Base-by-base conservation (phyloP, 306 rosid genomes). In the Begonia peltatifolia region DNA sequence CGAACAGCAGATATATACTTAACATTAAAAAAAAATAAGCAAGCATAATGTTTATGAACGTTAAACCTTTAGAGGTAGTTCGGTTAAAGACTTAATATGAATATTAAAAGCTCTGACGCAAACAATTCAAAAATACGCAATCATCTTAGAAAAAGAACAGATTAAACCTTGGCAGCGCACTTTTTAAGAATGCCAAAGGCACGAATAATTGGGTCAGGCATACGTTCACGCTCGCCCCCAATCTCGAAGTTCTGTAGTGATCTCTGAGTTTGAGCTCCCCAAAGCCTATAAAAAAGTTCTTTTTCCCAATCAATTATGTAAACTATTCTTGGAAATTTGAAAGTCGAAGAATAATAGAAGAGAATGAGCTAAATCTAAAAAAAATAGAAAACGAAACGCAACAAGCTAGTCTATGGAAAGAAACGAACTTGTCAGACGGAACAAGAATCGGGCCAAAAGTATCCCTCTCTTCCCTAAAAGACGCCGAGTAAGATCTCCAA, bases 221-320 rank as follows among this genome's bases (percentile, higher is more conserved):
- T 92, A 54, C 94, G 88, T 69, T 92, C 99, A 0, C 99, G 93
- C 35, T 76, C 79, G 49, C 99, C 99, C 16, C 99, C 99, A 53
- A 92, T 92, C 36, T 92, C 99, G 53, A 92, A 92, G 66, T 86
- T 92, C 66, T 79, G 99, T 73, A 92, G 58, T 53, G 94, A 92
- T 65, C 99, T 69, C 54, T 92, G 99, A 54, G 96, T 92, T 55
- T 92, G 99, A 35, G 99, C 96, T 10, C 99, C 99, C 99, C 99
- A 92, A 59, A 86, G 62, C 68, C 99, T 86, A 50, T 53, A 69
- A 59, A 2, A 30, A 6, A 30, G 9, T 7, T 30, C 1, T 30
- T 30, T 20, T 20, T 20, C 23, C 35, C 35, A 9, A 30, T 30
- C 38, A 30, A 5, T 30, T 30, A 30, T 7, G 38, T 30, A 30